Base-by-base conservation (phyloP, 306 rosid genomes). In the Prunus dulcis region DNA sequence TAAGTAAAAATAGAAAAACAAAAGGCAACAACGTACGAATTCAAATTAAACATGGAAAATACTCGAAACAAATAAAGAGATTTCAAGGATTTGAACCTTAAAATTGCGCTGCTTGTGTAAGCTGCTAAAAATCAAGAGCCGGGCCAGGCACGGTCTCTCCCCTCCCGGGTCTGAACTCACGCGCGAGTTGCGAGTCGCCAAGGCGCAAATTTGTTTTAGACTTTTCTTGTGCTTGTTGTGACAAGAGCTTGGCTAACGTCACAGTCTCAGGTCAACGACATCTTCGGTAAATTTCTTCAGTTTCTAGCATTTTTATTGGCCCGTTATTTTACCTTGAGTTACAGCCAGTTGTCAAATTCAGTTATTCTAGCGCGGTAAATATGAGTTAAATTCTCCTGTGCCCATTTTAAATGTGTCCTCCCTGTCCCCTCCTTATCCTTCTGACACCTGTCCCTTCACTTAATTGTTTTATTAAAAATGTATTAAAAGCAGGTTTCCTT, bases 131-230 rank as follows among this genome's bases (percentile, higher is more conserved):
- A 22, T 72, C 27, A 23, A 23, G 45, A 38, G 45, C 50, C 56
- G 56, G 41, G 41, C 41, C 9, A 0, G 66, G 46, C 43, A 8
- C 6, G 43, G 46, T 11, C 30, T n/a, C 28, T 2, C 19, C 3
- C 23, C 67, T 17, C 46, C 46, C 22, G 45, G 46, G 6, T 30
- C 46, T 63, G 46, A 63, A 34, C 67, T 30, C 45, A 63, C 67
- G 67, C 67, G 67, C 67, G 67, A 63, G 43, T 63, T 2, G 67
- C 34, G 46, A 63, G 22, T 61, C 65, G 65, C 38, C 65, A 57
- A 58, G 30, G 64, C 1, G 15, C 64, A 12, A 12, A 5, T n/a
- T 61, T 27, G 34, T 25, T 25, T 60, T 25, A 2, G 3, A 60
- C 65, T 25, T 25, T 20, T 22, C 11, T 1, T 7, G 64, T 58